Conservation (phyloP, 306 rosid genomes). For the Rosa persica region DNA sequence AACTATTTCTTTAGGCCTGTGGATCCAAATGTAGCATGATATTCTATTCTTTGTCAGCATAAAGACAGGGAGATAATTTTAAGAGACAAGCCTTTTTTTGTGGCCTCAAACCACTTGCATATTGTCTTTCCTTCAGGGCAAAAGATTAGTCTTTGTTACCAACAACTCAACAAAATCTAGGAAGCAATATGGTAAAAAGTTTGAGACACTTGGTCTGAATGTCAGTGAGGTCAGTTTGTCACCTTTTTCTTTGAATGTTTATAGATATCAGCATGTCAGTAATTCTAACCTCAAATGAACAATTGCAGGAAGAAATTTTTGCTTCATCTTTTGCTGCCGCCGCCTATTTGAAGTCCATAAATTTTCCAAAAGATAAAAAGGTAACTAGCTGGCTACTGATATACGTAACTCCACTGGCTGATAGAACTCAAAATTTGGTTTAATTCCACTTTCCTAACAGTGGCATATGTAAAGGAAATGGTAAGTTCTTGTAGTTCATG, state of each 20-base stretch:
- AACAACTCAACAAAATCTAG: constrained; percentile 98
- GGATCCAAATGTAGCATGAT: neutral
- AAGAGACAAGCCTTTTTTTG: constrained; percentile 13
- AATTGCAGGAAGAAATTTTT: constrained; percentile 89
- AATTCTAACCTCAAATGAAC: constrained; percentile 18
- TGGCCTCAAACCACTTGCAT: constrained; percentile 9
- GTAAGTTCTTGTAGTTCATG: neutral
- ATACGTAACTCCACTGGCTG: neutral
- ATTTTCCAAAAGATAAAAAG: constrained; percentile 94
- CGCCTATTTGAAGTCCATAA: constrained; percentile 84
- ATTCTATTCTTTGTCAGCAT: constrained; percentile 15
- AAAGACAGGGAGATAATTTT: neutral
- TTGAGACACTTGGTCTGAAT: constrained; percentile 88
- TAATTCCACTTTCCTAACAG: neutral
- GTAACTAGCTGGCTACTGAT: constrained; percentile 30
- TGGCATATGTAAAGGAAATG: neutral
- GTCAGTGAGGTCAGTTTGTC: constrained; percentile 69
- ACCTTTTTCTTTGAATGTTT: constrained; percentile 18
- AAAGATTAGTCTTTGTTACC: constrained; percentile 93
- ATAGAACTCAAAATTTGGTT: constrained; percentile 4
- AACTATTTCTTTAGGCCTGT: neutral
- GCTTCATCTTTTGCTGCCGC: constrained; percentile 99
- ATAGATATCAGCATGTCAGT: constrained; percentile 13
- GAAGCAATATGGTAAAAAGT: constrained; percentile 98
- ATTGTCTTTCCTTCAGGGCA: constrained; percentile 56